phyloP scores from a whole-genome alignment of 108 stramenopile genomes.

The Nitzschia palea region DNA sequence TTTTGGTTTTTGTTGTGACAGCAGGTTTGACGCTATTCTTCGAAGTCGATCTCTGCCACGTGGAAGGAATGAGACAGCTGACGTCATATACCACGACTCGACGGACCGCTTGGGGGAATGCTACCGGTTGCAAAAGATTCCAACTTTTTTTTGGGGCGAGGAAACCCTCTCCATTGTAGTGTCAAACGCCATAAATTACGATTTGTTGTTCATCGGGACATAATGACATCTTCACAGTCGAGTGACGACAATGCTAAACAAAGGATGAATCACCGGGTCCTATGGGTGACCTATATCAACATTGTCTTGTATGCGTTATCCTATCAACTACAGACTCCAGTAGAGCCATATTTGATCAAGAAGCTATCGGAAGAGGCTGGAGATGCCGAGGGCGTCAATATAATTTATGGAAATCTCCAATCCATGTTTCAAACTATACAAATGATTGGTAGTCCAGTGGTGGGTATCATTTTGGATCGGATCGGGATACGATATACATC shows the following conservation, averaged over 20 bases:
- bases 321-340: slow-evolving; percentile 78
- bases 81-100: too few relatives aligned
- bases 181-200: too few relatives aligned
- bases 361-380: slow-evolving; percentile 32
- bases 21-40: too few relatives aligned
- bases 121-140: too few relatives aligned
- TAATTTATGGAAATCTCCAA: slow-evolving; percentile 68
- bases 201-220: too few relatives aligned
- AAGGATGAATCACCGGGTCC: slow-evolving; percentile 12
- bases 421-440: slow-evolving; percentile 74
- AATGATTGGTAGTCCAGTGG: slow-evolving; percentile 68
- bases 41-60: too few relatives aligned
- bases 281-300: slow-evolving; percentile 66
- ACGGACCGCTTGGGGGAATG: too few relatives aligned
- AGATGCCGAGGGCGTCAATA: slow-evolving; percentile 37
- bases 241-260: background rate
- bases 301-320: slow-evolving; percentile 73
- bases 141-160: too few relatives aligned
- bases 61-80: too few relatives aligned
- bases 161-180: too few relatives aligned
- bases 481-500: slow-evolving; percentile 60
- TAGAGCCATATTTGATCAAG: slow-evolving; percentile 78
- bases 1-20: too few relatives aligned
- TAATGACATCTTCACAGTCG: background rate
- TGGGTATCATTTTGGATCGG: slow-evolving; percentile 65